Evolutionary conservation across 768 basidiomycete genomes (phyloP).

Genomic region (Asterophora lycoperdoides): DNA sequence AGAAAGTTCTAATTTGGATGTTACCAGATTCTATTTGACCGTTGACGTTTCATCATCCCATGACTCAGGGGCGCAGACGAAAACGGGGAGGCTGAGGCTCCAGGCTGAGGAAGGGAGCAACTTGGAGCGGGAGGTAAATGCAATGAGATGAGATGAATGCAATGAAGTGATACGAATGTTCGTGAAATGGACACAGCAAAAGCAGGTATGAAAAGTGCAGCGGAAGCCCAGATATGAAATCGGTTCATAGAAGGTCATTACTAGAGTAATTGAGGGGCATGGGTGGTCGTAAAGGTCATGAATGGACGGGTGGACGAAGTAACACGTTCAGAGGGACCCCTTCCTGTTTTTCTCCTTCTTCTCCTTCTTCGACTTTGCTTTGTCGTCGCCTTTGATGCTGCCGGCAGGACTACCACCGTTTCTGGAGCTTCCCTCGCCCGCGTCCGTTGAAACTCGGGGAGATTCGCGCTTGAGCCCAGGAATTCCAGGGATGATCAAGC

Average conservation of each 20-base stretch:
- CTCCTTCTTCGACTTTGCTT: slow-evolving; percentile 51
- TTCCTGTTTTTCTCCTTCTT: slow-evolving; percentile 59
- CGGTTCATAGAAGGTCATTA: slow-evolving; percentile 16
- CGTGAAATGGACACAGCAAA: slow-evolving; percentile 1
- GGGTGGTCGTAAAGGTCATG: slow-evolving; percentile 23
- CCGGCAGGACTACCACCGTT: slow-evolving; percentile 49
- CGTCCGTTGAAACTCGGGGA: slow-evolving; percentile 43
- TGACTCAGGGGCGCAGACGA: slow-evolving; percentile 2
- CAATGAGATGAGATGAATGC: background rate
- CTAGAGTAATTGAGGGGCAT: slow-evolving; percentile 15
- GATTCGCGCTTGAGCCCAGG: slow-evolving; percentile 54
- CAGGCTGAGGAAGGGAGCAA: no score
- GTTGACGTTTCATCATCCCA: no score
- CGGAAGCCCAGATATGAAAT: slow-evolving; percentile 1
- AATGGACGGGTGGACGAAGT: slow-evolving; percentile 12
- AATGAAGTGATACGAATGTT: background rate
- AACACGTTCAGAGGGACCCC: slow-evolving; percentile 24
- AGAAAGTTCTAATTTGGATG: slow-evolving; percentile 11
- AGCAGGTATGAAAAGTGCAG: background rate
- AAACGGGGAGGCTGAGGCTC: slow-evolving; percentile 1
- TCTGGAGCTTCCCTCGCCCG: slow-evolving; percentile 38
- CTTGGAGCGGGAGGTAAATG: slow-evolving; percentile 3
- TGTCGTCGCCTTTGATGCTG: slow-evolving; percentile 52
- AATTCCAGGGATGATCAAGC: slow-evolving; percentile 47
- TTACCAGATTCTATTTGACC: slow-evolving; percentile 10